These are phyloP conservation scores for Talaromyces wortmannii DNA, from an alignment of 495 filamentous ascomycete species.

Conservation along the genomic window DNA sequence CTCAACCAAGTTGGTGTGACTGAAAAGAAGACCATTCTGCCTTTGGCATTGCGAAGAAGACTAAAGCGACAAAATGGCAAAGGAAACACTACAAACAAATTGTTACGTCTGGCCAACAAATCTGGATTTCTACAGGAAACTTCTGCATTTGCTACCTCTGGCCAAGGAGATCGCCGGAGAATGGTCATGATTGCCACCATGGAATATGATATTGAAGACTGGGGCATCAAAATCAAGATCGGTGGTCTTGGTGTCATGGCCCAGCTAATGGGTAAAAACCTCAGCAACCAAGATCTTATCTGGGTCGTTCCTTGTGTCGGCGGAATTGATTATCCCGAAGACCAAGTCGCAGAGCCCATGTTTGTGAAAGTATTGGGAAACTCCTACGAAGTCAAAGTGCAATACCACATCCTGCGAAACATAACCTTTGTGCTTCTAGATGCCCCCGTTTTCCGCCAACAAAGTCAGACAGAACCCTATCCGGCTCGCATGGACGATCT, in stretches of 20 bases:
- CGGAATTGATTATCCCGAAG: slow-evolving; percentile 57
- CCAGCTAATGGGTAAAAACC: slow-evolving; percentile 64
- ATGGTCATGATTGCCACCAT: slow-evolving; percentile 63
- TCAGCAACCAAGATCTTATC: slow-evolving; percentile 60
- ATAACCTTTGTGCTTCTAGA: slow-evolving; percentile 70
- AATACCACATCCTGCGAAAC: slow-evolving; percentile 59
- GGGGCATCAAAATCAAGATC: slow-evolving; percentile 67
- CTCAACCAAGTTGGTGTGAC: slow-evolving; percentile 60
- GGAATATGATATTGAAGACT: slow-evolving; percentile 71
- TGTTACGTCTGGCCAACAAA: slow-evolving; percentile 30
- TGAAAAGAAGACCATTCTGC: slow-evolving; percentile 37
- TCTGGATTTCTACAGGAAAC: slow-evolving; percentile 39
- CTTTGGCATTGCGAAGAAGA: slow-evolving; percentile 24
- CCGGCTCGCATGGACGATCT: slow-evolving; percentile 70
- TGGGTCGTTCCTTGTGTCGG: slow-evolving; percentile 77
- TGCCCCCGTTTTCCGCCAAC: slow-evolving; percentile 63
- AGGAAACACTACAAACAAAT: slow-evolving; percentile 18
- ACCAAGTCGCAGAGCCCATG: slow-evolving; percentile 56
- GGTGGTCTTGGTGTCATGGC: slow-evolving; percentile 66
- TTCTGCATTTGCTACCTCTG: slow-evolving; percentile 30
- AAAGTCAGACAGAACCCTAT: slow-evolving; percentile 61
- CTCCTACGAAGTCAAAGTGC: slow-evolving; percentile 56
- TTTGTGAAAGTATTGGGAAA: slow-evolving; percentile 59
- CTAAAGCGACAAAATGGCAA: slow-evolving; percentile 13
- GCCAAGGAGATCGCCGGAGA: slow-evolving; percentile 33